Base-by-base conservation (phyloP, 495 filamentous ascomycete genomes). In the Mycothermus thermophilus region DNA sequence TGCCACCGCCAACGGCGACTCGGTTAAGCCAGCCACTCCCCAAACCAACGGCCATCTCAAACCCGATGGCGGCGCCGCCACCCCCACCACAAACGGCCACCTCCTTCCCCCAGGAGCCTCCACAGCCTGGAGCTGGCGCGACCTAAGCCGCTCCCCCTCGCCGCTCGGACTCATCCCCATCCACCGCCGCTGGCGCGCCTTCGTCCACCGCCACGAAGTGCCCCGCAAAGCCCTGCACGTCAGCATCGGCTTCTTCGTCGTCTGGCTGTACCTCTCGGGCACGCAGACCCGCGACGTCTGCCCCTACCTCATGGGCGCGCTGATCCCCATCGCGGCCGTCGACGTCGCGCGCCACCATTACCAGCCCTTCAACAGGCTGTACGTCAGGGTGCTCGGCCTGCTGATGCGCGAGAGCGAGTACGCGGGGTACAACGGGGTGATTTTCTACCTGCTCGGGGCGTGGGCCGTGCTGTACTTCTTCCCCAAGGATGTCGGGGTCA, bases 351-450 rank as follows among this genome's bases (percentile, higher is more conserved):
- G 90, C 17, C 84, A 92, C 58, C 77, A 74, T 41, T 83, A 71
- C 37, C 72, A 77, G 23, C 66, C 73, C 2, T 69, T 99, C 52
- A 99, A 99, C 54, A 71, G 74, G 15, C 43, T 95, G 19, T 99
- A 99, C 51, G 87, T 93, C 40, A 71, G 69, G 19, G 73, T 71
- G 23, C 49, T 94, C 13, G 90, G 90, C 22, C 82, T 85, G 10
- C 64, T 96, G 38, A 99, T 99, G 90, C 80, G 90, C 35, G 90
- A 99, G 63, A 83, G 77, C 35, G 90, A 99, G 59, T 93, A 86
- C 35, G 62, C 72, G 11, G 82, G 83, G 22, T 96, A 80, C 64
- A 99, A 99, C 52, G 90, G 90, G 26, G 88, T 95, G 34, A 87
- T 99, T 36, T 94, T 81, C 70, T 99, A 95, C 49, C 72, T 99